Percentiles rank a stretch among this genome's conserved stretches.
Evolutionary conservation across 805 yeast genomes (phyloP).

Genomic region (Ogataea pignaliae): DNA sequence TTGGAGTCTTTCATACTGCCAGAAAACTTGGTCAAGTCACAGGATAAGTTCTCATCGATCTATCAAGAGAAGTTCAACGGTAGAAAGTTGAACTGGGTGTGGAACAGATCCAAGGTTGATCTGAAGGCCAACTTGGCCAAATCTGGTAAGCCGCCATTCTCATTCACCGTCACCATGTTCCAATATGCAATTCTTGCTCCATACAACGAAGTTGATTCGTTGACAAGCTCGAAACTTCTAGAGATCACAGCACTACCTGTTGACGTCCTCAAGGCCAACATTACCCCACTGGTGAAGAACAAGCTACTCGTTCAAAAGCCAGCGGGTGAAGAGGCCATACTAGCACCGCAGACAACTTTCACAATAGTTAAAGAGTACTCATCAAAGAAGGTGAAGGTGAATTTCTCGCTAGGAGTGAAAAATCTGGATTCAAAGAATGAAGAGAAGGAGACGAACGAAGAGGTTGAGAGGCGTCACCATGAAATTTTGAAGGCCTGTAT

Average conservation of each 20-base stretch:
- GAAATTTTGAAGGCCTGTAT: constrained; percentile 87
- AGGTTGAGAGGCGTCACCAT: constrained; percentile 51
- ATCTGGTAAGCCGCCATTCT: constrained; percentile 76
- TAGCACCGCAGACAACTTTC: constrained; percentile 52
- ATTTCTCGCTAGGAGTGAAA: constrained; percentile 44
- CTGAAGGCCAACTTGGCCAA: constrained; percentile 79
- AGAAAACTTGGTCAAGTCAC: constrained; percentile 55
- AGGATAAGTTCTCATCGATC: constrained; percentile 60
- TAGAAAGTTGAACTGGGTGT: constrained; percentile 88
- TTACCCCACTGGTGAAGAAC: constrained; percentile 74
- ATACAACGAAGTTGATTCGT: constrained; percentile 65
- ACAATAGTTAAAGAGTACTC: constrained; percentile 78
- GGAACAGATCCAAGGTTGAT: constrained; percentile 93
- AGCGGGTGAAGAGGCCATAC: constrained; percentile 49
- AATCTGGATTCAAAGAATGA: constrained; percentile 62
- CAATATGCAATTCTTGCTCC: constrained; percentile 85
- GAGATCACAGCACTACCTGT: constrained; percentile 65
- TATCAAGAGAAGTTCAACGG: constrained; percentile 79
- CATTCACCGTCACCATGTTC: constrained; percentile 74
- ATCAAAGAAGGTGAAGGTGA: constrained; percentile 78
- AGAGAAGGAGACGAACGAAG: constrained; percentile 78
- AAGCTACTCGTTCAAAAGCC: constrained; percentile 69
- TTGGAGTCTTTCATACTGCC: constrained; percentile 59
- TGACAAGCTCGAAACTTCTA: constrained; percentile 55
- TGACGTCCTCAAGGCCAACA: constrained; percentile 67